A percentile compares a stretch with the other conserved stretches of the same genome.
Evolutionary conservation across 192 early-diverging fungal species (phyloP).

Genomic region (Chytriomyces sp.): DNA sequence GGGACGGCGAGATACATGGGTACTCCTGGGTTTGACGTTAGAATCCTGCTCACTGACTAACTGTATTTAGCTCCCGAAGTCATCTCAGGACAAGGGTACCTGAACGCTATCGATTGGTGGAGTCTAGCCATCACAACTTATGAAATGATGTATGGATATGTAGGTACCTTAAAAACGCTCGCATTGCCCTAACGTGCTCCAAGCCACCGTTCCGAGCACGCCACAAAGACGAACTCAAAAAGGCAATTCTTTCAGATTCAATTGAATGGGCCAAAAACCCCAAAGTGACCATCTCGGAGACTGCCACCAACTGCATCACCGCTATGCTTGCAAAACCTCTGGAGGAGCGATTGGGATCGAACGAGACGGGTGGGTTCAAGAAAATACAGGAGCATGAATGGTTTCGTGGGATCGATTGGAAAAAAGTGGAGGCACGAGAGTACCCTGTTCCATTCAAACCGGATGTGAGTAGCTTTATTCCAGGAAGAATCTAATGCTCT

Average conservation of each 20-base stretch:
- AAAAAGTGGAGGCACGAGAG: conserved; percentile 68
- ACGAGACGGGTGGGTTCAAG: conserved; percentile 67
- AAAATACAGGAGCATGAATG: conserved; percentile 75
- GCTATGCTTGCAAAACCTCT: conserved; percentile 71
- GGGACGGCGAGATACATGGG: conserved; percentile 93
- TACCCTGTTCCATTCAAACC: conserved; percentile 81
- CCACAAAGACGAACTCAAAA: conserved; percentile 67
- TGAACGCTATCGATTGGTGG: conserved; percentile 73
- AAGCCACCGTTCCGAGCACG: conserved; percentile 77
- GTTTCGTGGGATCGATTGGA: conserved; percentile 78
- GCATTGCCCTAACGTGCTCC: not conserved
- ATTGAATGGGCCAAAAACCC: conserved; percentile 65
- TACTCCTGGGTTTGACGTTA: not conserved
- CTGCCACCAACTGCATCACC: conserved; percentile 10
- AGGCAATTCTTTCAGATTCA: conserved; percentile 69
- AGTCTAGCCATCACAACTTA: conserved; percentile 78
- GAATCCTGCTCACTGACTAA: not conserved
- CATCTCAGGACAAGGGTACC: conserved; percentile 51
- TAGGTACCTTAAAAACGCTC: conserved; percentile 27
- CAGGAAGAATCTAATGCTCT: not conserved
- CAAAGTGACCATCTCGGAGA: conserved; percentile 2
- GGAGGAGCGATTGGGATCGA: conserved; percentile 70
- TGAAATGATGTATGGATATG: conserved; percentile 77
- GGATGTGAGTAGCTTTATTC: conserved; percentile 58
- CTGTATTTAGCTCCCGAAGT: conserved; percentile 47